Conservation (phyloP, 352 stramenopile species). For the Pythium folliculosum region DNA sequence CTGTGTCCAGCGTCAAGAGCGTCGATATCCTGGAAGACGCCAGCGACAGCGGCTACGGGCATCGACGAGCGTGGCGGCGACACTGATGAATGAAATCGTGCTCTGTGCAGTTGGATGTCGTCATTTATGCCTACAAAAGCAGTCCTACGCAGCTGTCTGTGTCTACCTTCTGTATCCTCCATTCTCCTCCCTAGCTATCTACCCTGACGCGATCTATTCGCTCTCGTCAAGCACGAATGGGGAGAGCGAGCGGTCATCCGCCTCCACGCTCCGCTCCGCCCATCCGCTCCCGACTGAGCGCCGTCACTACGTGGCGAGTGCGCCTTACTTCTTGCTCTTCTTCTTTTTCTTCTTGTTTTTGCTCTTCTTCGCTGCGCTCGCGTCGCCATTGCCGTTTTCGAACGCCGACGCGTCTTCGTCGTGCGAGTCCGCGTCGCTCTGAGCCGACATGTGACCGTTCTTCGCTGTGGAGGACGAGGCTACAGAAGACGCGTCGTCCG, state of each 20-base stretch:
- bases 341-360: slow-evolving; percentile 45
- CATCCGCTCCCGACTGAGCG: too few species aligned
- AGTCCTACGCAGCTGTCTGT: slow-evolving; percentile 8
- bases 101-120: not conserved
- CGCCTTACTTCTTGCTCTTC: slow-evolving; percentile 38
- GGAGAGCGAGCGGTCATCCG: not conserved
- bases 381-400: slow-evolving; percentile 11
- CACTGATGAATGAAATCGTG: slow-evolving; percentile 3
- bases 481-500: slow-evolving; percentile 18
- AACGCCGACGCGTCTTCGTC: slow-evolving; percentile 13
- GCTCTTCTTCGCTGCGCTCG: slow-evolving; percentile 17
- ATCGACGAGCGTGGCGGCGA: slow-evolving; percentile 11
- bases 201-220: slow-evolving; percentile 6
- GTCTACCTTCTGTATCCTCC: slow-evolving; percentile 7
- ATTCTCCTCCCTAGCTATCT: slow-evolving; percentile 15
- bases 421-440: slow-evolving; percentile 18
- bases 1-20: slow-evolving; percentile 29
- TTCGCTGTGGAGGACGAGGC: slow-evolving; percentile 16
- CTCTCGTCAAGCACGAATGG: not conserved
- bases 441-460: slow-evolving; percentile 3
- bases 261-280: not conserved
- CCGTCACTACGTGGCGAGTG: not conserved
- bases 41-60: slow-evolving; percentile 11
- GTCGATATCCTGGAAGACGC: slow-evolving; percentile 29
- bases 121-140: slow-evolving; percentile 25